Evolutionary conservation across 2,329 filamentous ascomycete genomes (phyloP).

Genomic region (Monosporascus sp.): DNA sequence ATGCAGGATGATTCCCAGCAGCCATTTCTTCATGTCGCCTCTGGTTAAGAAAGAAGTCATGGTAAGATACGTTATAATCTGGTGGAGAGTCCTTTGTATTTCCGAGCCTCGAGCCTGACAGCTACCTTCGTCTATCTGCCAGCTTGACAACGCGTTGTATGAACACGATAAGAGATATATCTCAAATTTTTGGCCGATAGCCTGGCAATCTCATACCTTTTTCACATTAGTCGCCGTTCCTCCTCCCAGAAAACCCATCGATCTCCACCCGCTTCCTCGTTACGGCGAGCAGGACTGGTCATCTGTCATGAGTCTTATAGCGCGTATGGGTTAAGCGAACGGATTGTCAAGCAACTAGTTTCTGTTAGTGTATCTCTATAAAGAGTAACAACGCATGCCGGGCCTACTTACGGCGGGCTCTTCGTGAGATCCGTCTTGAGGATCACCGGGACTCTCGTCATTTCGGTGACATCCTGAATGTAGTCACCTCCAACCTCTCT

Average conservation of each 20-base stretch:
- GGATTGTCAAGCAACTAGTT: slow-evolving; percentile 60
- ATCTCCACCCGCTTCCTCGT: neutral
- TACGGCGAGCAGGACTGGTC: slow-evolving; percentile 3
- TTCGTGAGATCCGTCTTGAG: slow-evolving; percentile 97
- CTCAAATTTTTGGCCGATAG: neutral
- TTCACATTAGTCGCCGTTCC: neutral
- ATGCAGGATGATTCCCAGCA: too few relatives aligned
- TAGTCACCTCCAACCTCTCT: slow-evolving; percentile 91
- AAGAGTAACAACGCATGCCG: neutral
- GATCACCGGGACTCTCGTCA: slow-evolving; percentile 96
- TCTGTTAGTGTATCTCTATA: slow-evolving; percentile 30
- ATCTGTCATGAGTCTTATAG: slow-evolving; percentile 20
- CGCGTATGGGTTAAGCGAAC: slow-evolving; percentile 62
- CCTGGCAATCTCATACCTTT: neutral
- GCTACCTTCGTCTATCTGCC: neutral
- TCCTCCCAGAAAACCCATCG: neutral
- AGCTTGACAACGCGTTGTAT: neutral
- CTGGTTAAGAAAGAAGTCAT: neutral
- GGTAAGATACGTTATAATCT: neutral
- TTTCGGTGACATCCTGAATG: slow-evolving; percentile 97
- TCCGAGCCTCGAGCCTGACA: neutral
- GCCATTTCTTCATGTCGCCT: neutral
- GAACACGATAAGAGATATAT: neutral
- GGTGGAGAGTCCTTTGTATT: neutral
- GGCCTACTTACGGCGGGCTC: slow-evolving; percentile 91